phyloP scores from a whole-genome alignment of 164 flowering plant genomes.

The Aristolochia contorta region DNA sequence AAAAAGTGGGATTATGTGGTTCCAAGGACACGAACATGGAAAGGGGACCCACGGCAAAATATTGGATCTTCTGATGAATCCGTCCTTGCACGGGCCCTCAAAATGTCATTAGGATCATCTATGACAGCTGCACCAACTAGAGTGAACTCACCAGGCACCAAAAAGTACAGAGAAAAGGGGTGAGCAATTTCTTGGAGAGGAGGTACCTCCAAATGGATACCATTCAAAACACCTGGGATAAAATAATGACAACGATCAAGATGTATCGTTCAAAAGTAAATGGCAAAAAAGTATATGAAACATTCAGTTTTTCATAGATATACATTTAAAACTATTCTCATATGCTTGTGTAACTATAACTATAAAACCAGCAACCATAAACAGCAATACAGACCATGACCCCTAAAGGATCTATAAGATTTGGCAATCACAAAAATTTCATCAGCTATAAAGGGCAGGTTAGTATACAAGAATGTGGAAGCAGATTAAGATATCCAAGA shows the following conservation, averaged over 20 bases:
- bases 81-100: conserved; percentile 83
- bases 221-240: conserved; percentile 57
- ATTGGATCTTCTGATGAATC: conserved; percentile 74
- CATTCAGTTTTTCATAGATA: too few species aligned
- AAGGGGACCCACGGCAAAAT: conserved; percentile 89
- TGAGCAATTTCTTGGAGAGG: conserved; percentile 81
- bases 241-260: not conserved
- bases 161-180: conserved; percentile 69
- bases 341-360: too few species aligned
- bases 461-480: too few species aligned
- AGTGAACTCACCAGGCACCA: conserved; percentile 95
- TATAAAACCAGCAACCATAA: too few species aligned
- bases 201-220: conserved; percentile 68
- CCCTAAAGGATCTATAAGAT: too few species aligned
- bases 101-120: conserved; percentile 73
- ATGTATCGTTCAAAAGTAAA: not conserved
- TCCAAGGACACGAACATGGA: conserved; percentile 69
- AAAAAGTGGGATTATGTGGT: conserved; percentile 25
- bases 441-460: too few species aligned
- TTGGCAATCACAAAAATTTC: too few species aligned
- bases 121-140: conserved; percentile 86
- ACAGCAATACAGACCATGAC: too few species aligned
- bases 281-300: too few species aligned
- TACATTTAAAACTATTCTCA: too few species aligned
- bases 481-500: too few species aligned